Conservation (phyloP, 768 basidiomycete species). For the Royoungia palumana region DNA sequence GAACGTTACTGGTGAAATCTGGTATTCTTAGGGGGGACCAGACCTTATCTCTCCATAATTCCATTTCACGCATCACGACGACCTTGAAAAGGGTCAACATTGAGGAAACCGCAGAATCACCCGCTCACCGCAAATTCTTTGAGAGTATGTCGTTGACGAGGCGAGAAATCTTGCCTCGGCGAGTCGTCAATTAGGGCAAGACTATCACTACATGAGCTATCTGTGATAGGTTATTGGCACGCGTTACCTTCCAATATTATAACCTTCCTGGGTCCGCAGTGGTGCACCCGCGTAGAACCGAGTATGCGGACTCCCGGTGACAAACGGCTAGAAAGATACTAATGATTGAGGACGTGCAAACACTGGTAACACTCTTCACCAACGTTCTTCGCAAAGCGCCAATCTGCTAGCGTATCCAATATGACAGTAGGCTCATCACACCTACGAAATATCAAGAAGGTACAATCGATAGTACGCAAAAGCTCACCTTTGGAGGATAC, state of each 20-base stretch:
- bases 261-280: slow-evolving; percentile 83
- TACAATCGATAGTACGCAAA: neutral
- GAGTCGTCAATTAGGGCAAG: slow-evolving; percentile 82
- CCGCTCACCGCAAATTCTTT: slow-evolving; percentile 80
- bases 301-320: slow-evolving; percentile 60
- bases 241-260: slow-evolving; percentile 78
- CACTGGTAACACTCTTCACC: slow-evolving; percentile 21
- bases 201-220: slow-evolving; percentile 34
- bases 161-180: slow-evolving; percentile 81
- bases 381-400: slow-evolving; percentile 86
- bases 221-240: neutral
- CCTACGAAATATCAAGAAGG: slow-evolving; percentile 34
- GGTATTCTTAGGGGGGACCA: neutral
- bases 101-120: neutral
- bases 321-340: slow-evolving; percentile 54
- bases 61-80: slow-evolving; percentile 92
- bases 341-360: neutral
- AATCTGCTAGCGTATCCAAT: slow-evolving; percentile 74
- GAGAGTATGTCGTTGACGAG: slow-evolving; percentile 84
- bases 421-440: slow-evolving; percentile 87
- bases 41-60: slow-evolving; percentile 92
- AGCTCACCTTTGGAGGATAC: slow-evolving; percentile 70
- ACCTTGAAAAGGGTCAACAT: slow-evolving; percentile 39
- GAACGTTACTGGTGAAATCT: neutral
- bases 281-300: slow-evolving; percentile 94